Conservation (phyloP, 345 rosid genomes). For the Orychophragmus violaceus region DNA sequence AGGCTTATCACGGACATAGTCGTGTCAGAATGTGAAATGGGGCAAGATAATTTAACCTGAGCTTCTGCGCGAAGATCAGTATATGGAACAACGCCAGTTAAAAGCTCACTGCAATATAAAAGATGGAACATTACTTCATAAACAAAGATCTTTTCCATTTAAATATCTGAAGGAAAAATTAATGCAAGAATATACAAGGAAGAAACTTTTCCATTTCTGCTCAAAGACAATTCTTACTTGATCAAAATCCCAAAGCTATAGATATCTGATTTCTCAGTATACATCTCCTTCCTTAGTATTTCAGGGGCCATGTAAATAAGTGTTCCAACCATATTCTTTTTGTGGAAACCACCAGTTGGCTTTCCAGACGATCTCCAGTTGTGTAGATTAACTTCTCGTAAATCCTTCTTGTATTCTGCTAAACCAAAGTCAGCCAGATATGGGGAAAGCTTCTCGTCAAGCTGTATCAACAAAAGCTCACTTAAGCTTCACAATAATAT, state of each 20-base stretch:
- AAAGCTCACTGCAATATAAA: constrained; percentile 71
- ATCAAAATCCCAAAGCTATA: constrained; percentile 80
- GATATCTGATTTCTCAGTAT: constrained; percentile 80
- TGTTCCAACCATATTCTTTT: constrained; percentile 91
- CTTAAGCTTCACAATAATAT: background rate
- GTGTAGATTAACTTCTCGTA: constrained; percentile 50
- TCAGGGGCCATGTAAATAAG: constrained; percentile 99
- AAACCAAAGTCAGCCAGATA: constrained; percentile 87
- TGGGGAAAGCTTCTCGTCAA: constrained; percentile 52
- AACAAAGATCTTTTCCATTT: background rate
- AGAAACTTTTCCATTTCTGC: background rate
- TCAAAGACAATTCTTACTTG: constrained; percentile 54
- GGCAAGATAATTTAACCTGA: constrained; percentile 47
- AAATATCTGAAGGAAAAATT: background rate
- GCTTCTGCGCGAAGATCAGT: constrained; percentile 89
- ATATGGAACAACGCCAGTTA: constrained; percentile 88
- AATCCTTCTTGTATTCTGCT: constrained; percentile 65
- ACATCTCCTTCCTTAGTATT: constrained; percentile 72
- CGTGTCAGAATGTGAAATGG: background rate
- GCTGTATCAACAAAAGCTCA: constrained; percentile 48
- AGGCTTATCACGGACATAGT: background rate
- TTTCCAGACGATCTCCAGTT: constrained; percentile 90
- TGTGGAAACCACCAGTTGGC: constrained; percentile 98
- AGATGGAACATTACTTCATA: background rate
- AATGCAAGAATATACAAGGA: background rate